Evolutionary conservation across 345 rosid species (phyloP).

Genomic region (Orychophragmus violaceus): DNA sequence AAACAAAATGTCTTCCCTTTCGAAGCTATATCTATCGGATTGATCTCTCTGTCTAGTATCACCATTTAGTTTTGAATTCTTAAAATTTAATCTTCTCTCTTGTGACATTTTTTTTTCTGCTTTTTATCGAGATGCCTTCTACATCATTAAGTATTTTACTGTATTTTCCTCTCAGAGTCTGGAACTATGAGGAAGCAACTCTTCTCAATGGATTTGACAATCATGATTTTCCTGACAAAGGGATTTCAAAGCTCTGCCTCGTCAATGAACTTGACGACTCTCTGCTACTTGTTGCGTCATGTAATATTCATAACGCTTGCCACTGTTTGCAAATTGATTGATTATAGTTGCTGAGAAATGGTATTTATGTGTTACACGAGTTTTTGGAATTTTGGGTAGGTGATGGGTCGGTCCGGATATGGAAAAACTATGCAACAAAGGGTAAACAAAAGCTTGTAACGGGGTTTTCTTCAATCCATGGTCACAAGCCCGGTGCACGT

Average conservation of each 20-base stretch:
- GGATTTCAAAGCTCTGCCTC: slow-evolving; percentile 90
- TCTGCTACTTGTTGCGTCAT: slow-evolving; percentile 89
- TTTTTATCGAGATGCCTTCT: neutral
- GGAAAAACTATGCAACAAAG: slow-evolving; percentile 76
- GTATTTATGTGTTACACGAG: slow-evolving; percentile 15
- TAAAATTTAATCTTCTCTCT: slow-evolving; percentile 1
- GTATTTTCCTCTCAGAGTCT: slow-evolving; percentile 53
- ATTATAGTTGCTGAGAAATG: slow-evolving; percentile 2
- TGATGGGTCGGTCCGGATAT: slow-evolving; percentile 91
- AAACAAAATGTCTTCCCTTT: neutral
- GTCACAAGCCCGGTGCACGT: slow-evolving; percentile 77
- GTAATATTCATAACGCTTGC: slow-evolving; percentile 36
- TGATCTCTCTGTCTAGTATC: slow-evolving; percentile 6
- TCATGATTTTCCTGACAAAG: slow-evolving; percentile 82
- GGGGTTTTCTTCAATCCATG: slow-evolving; percentile 91
- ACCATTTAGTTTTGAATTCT: slow-evolving; percentile 6
- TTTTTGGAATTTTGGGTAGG: slow-evolving; percentile 38
- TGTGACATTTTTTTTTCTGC: neutral
- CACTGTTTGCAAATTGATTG: slow-evolving; percentile 13
- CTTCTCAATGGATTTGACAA: slow-evolving; percentile 82
- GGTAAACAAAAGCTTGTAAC: slow-evolving; percentile 90
- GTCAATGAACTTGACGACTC: slow-evolving; percentile 95
- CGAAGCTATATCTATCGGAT: neutral
- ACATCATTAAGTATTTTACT: slow-evolving; percentile 20
- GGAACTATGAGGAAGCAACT: slow-evolving; percentile 63